phyloP scores from a whole-genome alignment of 108 stramenopile genomes.

The Stephanodiscus triporus region DNA sequence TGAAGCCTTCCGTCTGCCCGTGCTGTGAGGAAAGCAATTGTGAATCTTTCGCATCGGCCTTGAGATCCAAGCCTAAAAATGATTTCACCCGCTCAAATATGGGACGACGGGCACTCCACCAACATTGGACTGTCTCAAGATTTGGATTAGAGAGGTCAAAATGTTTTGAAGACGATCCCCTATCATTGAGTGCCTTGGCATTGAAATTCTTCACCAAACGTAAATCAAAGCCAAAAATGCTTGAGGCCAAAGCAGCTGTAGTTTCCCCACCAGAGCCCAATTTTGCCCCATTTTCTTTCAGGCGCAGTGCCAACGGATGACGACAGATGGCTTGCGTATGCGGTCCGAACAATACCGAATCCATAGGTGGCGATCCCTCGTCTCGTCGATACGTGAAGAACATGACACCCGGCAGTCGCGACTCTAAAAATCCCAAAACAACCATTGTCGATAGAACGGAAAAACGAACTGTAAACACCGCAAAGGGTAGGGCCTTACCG shows the following conservation, averaged over 20 bases:
- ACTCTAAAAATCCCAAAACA: constrained; percentile 81
- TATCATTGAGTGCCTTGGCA: constrained; percentile 58
- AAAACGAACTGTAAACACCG: constrained; percentile 70
- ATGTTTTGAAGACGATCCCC: constrained; percentile 54
- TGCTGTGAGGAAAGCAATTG: constrained; percentile 38
- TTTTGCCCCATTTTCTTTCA: constrained; percentile 58
- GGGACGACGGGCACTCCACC: constrained; percentile 81
- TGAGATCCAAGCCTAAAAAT: constrained; percentile 75
- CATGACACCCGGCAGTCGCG: constrained; percentile 73
- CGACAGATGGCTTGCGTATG: constrained; percentile 62
- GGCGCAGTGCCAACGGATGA: constrained; percentile 74
- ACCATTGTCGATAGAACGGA: constrained; percentile 77
- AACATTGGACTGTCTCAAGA: constrained; percentile 64
- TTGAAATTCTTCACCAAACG: constrained; percentile 75
- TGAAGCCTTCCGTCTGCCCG: constrained; percentile 38
- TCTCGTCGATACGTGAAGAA: constrained; percentile 75
- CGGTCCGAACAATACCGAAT: constrained; percentile 75
- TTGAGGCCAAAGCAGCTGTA: constrained; percentile 47
- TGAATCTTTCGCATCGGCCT: constrained; percentile 45
- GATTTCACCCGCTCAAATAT: constrained; percentile 71
- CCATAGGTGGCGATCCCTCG: constrained; percentile 74
- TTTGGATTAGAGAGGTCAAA: constrained; percentile 62
- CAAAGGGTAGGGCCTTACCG: constrained; percentile 54
- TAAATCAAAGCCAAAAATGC: constrained; percentile 81
- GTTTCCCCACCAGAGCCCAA: constrained; percentile 31